phyloP scores from a whole-genome alignment of 352 stramenopile species.

The Globisporangium acanthophoron region DNA sequence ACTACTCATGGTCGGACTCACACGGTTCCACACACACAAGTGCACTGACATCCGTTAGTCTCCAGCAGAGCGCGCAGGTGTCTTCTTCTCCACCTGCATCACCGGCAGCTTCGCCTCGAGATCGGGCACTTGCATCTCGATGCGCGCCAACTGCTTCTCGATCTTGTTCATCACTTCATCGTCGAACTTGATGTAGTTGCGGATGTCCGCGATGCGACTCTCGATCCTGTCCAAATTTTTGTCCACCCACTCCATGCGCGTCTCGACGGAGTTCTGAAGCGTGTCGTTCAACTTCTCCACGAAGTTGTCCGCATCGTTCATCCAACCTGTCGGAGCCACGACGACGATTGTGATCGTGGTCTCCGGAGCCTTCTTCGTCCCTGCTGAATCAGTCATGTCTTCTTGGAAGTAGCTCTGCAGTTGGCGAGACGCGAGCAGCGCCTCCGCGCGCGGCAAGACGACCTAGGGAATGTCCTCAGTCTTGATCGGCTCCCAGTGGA shows the following conservation, averaged over 20 bases:
- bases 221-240: neutral
- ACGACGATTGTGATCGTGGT: neutral
- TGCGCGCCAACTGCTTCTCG: neutral
- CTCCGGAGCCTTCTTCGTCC: neutral
- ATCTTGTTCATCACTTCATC: slow-evolving; percentile 3
- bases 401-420: neutral
- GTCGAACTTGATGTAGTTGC: neutral
- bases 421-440: neutral
- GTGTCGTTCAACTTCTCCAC: neutral
- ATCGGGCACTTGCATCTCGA: neutral
- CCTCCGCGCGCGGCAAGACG: neutral
- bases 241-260: slow-evolving; percentile 2
- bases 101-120: neutral
- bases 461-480: neutral
- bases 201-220: neutral
- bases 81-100: too few species aligned
- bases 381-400: neutral
- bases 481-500: neutral
- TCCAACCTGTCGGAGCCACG: neutral
- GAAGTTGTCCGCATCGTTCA: neutral
- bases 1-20: too few species aligned
- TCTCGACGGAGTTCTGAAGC: neutral
- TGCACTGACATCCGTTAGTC: too few species aligned
- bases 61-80: neutral
- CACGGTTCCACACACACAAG: too few species aligned